These are phyloP conservation scores for Pseudoperonospora humuli DNA, from an alignment of 352 stramenopile species.

Conservation along the genomic window DNA sequence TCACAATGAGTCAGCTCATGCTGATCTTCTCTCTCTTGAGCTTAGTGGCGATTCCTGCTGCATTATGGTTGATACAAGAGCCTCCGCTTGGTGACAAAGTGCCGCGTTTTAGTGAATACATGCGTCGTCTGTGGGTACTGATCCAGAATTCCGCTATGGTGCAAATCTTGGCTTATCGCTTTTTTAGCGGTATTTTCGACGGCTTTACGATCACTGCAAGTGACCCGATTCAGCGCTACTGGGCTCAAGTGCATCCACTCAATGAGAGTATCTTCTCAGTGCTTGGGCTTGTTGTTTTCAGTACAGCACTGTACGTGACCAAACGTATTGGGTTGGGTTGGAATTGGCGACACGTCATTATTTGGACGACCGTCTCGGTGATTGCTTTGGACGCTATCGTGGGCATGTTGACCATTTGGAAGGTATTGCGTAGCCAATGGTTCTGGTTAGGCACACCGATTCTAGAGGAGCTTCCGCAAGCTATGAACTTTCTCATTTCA, in stretches of 20 bases:
- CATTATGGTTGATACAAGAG: conserved; percentile 31
- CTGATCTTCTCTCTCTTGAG: conserved; percentile 27
- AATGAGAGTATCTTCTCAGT: conserved; percentile 28
- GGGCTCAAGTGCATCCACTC: conserved; percentile 26
- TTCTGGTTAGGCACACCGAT: conserved; percentile 56
- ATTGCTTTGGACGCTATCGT: conserved; percentile 33
- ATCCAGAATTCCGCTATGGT: conserved; percentile 40
- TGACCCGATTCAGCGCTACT: conserved; percentile 30
- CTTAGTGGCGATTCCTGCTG: conserved; percentile 29
- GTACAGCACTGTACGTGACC: conserved; percentile 27
- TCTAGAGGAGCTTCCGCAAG: conserved; percentile 37
- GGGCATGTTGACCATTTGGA: conserved; percentile 33
- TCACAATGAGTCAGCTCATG: conserved; percentile 34
- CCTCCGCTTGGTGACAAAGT: conserved; percentile 10
- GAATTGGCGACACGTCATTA: conserved; percentile 40
- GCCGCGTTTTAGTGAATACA: conserved; percentile 20
- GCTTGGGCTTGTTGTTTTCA: conserved; percentile 27
- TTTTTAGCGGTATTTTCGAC: conserved; percentile 37
- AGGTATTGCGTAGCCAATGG: conserved; percentile 49
- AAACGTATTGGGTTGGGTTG: conserved; percentile 39
- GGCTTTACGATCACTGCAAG: conserved; percentile 28
- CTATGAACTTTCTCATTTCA: conserved; percentile 41
- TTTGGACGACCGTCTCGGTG: conserved; percentile 28
- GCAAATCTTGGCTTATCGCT: conserved; percentile 45
- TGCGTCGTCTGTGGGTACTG: conserved; percentile 26